Evolutionary conservation across 2,329 filamentous ascomycete species (phyloP).

Genomic region (Nigrospora sphaerica): DNA sequence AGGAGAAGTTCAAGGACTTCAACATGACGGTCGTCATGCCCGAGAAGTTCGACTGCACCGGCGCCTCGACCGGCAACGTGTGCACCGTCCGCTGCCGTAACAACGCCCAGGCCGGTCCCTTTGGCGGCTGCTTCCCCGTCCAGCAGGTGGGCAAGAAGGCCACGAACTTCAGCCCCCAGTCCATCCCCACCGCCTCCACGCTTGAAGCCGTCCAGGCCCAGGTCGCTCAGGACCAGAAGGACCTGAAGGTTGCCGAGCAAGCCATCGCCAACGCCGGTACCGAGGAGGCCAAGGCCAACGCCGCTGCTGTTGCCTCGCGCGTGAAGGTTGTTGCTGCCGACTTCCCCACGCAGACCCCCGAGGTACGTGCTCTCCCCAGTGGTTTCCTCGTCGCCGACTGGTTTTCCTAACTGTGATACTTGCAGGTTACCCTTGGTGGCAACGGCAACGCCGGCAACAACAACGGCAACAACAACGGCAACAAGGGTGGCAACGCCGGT

Average conservation of each 20-base stretch:
- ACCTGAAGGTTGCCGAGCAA: slow-evolving; percentile 38
- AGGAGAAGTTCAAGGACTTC: slow-evolving; percentile 48
- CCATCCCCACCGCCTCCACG: slow-evolving; percentile 37
- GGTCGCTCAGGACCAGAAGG: slow-evolving; percentile 40
- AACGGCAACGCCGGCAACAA: slow-evolving; percentile 2
- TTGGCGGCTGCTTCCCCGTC: slow-evolving; percentile 51
- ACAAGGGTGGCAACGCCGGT: slow-evolving; percentile 4
- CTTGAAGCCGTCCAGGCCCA: slow-evolving; percentile 38
- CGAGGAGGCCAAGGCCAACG: slow-evolving; percentile 18
- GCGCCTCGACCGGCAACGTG: slow-evolving; percentile 48
- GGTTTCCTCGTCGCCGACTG: slow-evolving; percentile 2
- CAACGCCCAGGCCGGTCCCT: slow-evolving; percentile 48
- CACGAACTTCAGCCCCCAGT: slow-evolving; percentile 33
- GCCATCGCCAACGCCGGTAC: slow-evolving; percentile 35
- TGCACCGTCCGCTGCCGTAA: slow-evolving; percentile 55
- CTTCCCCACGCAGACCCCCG: slow-evolving; percentile 26
- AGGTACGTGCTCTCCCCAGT: slow-evolving; percentile 7
- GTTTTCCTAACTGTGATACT: no score
- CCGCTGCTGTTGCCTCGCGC: slow-evolving; percentile 30
- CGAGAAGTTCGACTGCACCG: slow-evolving; percentile 37
- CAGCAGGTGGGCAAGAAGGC: slow-evolving; percentile 41
- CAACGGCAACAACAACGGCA: slow-evolving; percentile 10
- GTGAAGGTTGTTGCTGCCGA: slow-evolving; percentile 18
- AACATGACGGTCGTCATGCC: slow-evolving; percentile 49
- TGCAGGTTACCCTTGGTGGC: slow-evolving; percentile 1